Evolutionary conservation across 345 rosid genomes (phyloP), one percentile per base, ranked within the genome.

Genomic region (Raphanus sativus): DNA sequence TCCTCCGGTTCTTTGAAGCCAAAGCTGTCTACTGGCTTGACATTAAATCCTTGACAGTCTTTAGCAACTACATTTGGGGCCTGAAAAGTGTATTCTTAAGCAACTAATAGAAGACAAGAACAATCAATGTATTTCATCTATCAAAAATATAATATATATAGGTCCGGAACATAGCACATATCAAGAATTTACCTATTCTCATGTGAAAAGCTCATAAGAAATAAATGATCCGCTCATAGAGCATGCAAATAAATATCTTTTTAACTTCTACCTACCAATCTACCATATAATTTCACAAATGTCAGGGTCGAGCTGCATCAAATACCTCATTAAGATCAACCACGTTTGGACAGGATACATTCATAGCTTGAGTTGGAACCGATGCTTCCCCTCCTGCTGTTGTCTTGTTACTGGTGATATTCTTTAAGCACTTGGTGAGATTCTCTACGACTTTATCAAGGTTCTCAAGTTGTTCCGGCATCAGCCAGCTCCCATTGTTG

Each of bases 381-480:
- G 72, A 64, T 38, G 83, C 73, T 65, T 86, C 86, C 56, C 70
- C n/a, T n/a, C n/a, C 81, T 65, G 70, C 55, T 28, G 79, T 11
- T 66, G 77, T 73, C 80, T 50, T 64, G 25, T 54, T 69, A 56
- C 83, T 79, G 33, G 77, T 33, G 62, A 77, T 84, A 71, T 84
- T 85, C 60, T 74, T 45, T 75, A 86, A 42, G 77, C 92, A 89
- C 61, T 81, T 81, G 70, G 79, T 73, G 71, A 94, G 89, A 83
- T 92, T 89, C 29, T 80, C 75, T 24, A 89, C 76, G 67, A 83
- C 92, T 73, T 75, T 84, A 71, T 88, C 84, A 74, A 94, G 93
- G 76, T 77, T 76, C 78, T 79, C 86, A 67, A 50, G 62, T 38
- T 89, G 91, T 65, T 84, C 81, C 62, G 81, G 85, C 85, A 78